Evolutionary conservation across 108 stramenopile species (phyloP).

Genomic region (Nitzschia sp.): DNA sequence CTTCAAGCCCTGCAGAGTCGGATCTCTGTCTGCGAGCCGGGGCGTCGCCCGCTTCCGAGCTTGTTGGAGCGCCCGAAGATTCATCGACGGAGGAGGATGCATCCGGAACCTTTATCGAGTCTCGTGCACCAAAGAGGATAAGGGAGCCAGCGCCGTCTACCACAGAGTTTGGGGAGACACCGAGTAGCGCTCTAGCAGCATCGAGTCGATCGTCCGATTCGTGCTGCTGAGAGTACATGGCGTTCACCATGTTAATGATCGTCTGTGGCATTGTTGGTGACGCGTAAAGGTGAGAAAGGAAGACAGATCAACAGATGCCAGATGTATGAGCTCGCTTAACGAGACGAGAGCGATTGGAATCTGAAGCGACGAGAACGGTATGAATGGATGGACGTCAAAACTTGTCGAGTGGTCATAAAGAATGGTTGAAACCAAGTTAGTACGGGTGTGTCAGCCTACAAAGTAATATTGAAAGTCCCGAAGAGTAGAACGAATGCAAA

Average conservation of each 20-base stretch:
- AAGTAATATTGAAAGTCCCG: too few species aligned
- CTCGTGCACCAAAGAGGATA: conserved; percentile 10
- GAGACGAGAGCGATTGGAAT: too few species aligned
- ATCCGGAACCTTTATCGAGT: background rate
- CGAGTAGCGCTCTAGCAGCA: conserved; percentile 46
- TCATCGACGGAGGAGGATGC: background rate
- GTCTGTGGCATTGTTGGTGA: conserved; percentile 16
- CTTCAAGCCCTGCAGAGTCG: conserved; percentile 47
- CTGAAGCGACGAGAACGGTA: background rate
- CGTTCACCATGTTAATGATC: conserved; percentile 34
- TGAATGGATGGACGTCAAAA: background rate
- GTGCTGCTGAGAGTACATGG: conserved; percentile 25
- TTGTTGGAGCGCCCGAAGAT: background rate
- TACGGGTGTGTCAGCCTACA: too few species aligned
- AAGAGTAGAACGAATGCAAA: too few species aligned
- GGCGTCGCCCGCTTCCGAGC: background rate
- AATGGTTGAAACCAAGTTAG: too few species aligned
- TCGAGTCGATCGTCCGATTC: conserved; percentile 36
- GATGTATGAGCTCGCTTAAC: too few species aligned
- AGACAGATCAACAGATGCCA: too few species aligned
- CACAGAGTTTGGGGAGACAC: conserved; percentile 37
- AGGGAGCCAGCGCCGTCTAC: conserved; percentile 7
- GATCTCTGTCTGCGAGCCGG: conserved; percentile 6
- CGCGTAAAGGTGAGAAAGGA: background rate
- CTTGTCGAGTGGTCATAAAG: too few species aligned